Percentiles rank a stretch among this genome's conserved stretches.
phyloP scores from a whole-genome alignment of 345 rosid genomes.

The Gossypium raimondii region DNA sequence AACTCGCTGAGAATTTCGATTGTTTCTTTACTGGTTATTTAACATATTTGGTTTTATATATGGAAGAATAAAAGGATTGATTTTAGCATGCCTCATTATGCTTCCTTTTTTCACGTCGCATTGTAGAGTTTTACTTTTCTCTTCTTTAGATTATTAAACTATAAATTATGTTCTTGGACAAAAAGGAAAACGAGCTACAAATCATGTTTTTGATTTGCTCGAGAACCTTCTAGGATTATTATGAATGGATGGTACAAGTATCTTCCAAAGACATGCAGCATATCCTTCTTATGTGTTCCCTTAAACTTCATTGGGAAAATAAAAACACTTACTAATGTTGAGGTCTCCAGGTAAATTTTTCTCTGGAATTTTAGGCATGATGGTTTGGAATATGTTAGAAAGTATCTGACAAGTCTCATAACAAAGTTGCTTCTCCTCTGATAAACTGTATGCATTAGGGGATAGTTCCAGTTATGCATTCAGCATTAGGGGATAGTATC shows the following conservation, averaged over 20 bases:
- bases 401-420: not conserved
- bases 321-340: not conserved
- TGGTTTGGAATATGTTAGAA: not conserved
- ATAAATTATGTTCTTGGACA: not conserved
- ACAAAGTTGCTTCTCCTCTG: not conserved
- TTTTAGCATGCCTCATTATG: not conserved
- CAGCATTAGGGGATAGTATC: conserved; percentile 3
- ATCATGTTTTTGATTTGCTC: not conserved
- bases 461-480: conserved; percentile 2
- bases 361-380: not conserved
- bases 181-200: not conserved
- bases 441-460: not conserved
- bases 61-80: not conserved
- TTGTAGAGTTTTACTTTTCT: not conserved
- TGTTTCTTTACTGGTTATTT: not conserved
- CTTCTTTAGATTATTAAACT: not conserved
- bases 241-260: not conserved
- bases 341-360: not conserved
- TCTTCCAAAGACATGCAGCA: not conserved
- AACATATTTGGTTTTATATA: not conserved
- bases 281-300: not conserved
- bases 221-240: not conserved
- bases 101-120: not conserved
- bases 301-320: not conserved
- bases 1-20: conserved; percentile 10